Evolutionary conservation across 257 asterid genomes (phyloP), one percentile per base, ranked within the genome.

Genomic region (Fraxinus quadrangulata): DNA sequence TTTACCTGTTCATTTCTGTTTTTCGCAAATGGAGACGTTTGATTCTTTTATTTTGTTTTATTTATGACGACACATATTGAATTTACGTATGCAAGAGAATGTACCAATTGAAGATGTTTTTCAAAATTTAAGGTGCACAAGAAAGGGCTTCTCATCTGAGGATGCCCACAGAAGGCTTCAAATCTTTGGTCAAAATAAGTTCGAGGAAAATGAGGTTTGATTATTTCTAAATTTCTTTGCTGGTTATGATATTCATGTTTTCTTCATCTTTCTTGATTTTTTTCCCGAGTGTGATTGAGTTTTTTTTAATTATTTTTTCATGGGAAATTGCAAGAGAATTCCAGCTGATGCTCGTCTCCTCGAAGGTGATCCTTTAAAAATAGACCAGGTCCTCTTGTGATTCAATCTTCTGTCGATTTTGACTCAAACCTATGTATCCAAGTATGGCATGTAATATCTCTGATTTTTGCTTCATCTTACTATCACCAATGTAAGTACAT

Each of bases 311-410:
- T 14, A n/a, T 17, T 59, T 6, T 16, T 37, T 26, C 45, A 36
- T 70, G 56, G 54, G 26, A 23, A 24, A 71, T 45, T 76, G 39
- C 65, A 76, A 74, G 79, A 76, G 79, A 76, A 70, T 85, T 42
- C 84, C 88, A 45, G 86, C 84, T 14, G 86, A 85, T 77, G 88
- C 86, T 30, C 86, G 86, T 54, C 86, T 82, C 63, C 73, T 85
- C 1, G 88, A 85, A 54, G 88, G 88, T 5, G 86, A 82, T 82
- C 86, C 88, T 0, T 75, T 85, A 23, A 82, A 85, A 75, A 85
- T 85, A 37, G 86, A 85, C 73, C 86, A 85, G 85, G 87, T 84
- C 68, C 67, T 77, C 0, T 54, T 72, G 12, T 19, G 14, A 23
- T 71, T 24, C 21, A 24, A 39, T 8, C 45, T 39, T 39, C 45